Base-by-base conservation (phyloP, 2,329 filamentous ascomycete species). In the Colletotrichum godetiae region DNA sequence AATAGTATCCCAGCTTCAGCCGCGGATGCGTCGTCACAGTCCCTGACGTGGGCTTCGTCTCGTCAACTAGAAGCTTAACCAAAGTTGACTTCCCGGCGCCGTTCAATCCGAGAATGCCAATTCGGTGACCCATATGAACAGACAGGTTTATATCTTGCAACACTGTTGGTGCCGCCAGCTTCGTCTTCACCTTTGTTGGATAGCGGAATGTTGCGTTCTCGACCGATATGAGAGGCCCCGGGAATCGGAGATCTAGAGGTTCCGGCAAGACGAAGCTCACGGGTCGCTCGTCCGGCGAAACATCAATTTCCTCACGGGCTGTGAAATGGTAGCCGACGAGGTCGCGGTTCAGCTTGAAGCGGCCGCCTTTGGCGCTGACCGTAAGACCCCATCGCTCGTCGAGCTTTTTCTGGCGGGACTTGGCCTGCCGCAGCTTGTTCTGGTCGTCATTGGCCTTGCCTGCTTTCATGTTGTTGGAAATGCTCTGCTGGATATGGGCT, bases 391-490 rank as follows among this genome's bases (percentile, higher is more conserved):
- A 93, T 6, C 94, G 87, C 68, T 97, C 92, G 69, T 97, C 94
- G 1, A 97, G 87, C 80, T 95, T 95, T 85, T 95, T 96, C 83
- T 95, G 93, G 0, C 94, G 88, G 5, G 92, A 94, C 75, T 95
- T 95, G 4, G 94, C 94, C 84, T 95, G 93, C n/a, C 93, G 91
- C 3, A 97, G 86, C 80, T 95, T 95, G 79, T 96, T 96, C 77
- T 95, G 92, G 78, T 97, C 94, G 35, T 94, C 93, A 31, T 92
- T 92, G 60, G 91, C 91, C 80, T 92, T 93, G 7, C 94, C 95
- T 24, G 92, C 89, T 76, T 92, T 92, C 78, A 95, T 89, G 76
- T 94, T 96, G 72, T 92, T 89, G 24, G 89, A 87, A 63, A 97
- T 95, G 0, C 92, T 93, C 77, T 93, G 90, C 81, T 96, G 92